Conservation (phyloP, 176 grass and related monocot species). For the Rhynchospora breviuscula region DNA sequence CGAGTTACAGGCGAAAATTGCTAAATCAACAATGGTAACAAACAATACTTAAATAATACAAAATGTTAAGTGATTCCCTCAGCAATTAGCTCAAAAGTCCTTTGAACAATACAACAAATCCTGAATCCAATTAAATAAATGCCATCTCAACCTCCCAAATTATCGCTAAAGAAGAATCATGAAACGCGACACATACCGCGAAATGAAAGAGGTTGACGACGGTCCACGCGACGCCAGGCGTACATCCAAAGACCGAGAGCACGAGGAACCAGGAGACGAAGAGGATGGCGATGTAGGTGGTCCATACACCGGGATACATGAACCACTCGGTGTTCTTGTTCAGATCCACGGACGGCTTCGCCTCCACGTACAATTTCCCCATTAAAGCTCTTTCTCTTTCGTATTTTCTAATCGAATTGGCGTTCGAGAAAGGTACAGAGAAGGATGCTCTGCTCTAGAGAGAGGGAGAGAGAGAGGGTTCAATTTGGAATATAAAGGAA, state of each 20-base stretch:
- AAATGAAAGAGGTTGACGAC: conserved; percentile 39
- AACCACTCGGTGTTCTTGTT: conserved; percentile 70
- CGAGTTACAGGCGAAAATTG: not conserved
- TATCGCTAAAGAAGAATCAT: not conserved
- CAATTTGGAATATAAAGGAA: not conserved
- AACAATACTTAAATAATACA: not conserved
- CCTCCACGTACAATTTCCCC: conserved; percentile 23
- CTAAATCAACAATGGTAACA: conserved; percentile 3
- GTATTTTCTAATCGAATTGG: not conserved
- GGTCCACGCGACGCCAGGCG: conserved; percentile 29
- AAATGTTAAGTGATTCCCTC: not conserved
- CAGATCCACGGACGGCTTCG: conserved; percentile 32
- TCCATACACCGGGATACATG: conserved; percentile 56
- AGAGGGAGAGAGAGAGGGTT: not conserved
- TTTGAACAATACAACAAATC: not conserved
- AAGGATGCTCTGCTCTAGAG: not conserved
- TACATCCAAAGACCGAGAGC: conserved; percentile 28
- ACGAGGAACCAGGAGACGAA: conserved; percentile 35
- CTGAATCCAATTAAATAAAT: not conserved
- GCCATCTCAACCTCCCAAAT: not conserved
- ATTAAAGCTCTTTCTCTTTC: not conserved
- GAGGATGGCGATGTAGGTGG: conserved; percentile 44
- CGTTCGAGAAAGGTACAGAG: not conserved
- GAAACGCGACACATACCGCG: not conserved
- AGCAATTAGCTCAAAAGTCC: not conserved